Percentiles rank a stretch among this genome's conserved stretches.
These are phyloP conservation scores for Trichosporon asahii DNA, from an alignment of 1,284 basidiomycete species.

Conservation along the genomic window DNA sequence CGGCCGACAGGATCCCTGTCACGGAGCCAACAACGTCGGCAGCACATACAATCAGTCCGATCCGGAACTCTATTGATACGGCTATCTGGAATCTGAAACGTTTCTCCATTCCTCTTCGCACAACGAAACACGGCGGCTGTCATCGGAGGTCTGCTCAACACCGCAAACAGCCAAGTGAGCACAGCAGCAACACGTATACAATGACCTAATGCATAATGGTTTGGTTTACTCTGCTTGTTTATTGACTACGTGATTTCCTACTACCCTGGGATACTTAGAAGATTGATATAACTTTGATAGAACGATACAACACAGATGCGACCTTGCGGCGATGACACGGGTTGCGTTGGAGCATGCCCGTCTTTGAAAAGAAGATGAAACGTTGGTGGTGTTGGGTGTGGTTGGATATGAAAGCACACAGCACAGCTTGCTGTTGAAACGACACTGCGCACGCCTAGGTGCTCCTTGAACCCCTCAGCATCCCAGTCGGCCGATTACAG, in stretches of 20 bases:
- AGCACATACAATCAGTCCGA: no score
- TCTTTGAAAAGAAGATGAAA: background rate
- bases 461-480: no score
- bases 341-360: background rate
- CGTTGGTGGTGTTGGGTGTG: background rate
- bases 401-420: background rate
- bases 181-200: background rate
- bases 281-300: background rate
- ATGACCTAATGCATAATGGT: background rate
- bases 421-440: background rate
- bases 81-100: background rate
- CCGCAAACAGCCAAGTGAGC: background rate
- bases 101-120: background rate
- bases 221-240: background rate
- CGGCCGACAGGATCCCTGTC: no score
- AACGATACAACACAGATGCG: slow-evolving; percentile 5
- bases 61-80: no score
- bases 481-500: slow-evolving; percentile 26
- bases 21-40: no score
- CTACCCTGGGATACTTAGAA: background rate
- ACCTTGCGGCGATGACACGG: background rate
- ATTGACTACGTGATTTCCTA: background rate
- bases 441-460: background rate
- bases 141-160: background rate
- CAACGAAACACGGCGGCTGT: background rate